Evolutionary conservation across 441 rosid genomes (phyloP).

Genomic region (Brassica balearica): DNA sequence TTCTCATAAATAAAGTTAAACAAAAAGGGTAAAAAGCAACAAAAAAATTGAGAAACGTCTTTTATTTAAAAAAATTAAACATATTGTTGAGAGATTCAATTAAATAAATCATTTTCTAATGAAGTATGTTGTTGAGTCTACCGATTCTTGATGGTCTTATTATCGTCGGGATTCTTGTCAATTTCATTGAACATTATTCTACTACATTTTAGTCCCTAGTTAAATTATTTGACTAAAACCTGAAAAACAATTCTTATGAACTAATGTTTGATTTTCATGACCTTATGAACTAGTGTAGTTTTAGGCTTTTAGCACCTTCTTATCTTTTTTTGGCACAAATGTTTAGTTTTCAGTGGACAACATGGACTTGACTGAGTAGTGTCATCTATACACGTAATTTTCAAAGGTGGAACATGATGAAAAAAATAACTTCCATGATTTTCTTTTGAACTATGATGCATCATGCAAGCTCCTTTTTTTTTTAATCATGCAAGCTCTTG

Average conservation of each 20-base stretch:
- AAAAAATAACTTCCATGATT: background rate
- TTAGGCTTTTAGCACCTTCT: background rate
- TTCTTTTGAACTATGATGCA: background rate
- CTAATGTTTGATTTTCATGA: background rate
- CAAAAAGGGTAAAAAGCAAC: background rate
- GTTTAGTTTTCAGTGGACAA: background rate
- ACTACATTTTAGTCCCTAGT: background rate
- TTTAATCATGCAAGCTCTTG: too few species aligned
- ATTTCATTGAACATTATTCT: background rate
- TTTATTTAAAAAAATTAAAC: background rate
- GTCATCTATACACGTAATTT: background rate
- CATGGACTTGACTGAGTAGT: background rate
- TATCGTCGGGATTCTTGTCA: slow-evolving; percentile 4
- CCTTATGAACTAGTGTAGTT: background rate
- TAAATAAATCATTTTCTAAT: background rate
- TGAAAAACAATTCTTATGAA: background rate
- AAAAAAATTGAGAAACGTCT: background rate
- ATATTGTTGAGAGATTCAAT: background rate
- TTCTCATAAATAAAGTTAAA: background rate
- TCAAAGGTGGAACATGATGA: background rate
- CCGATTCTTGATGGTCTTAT: background rate
- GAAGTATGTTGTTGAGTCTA: background rate
- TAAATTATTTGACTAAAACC: background rate
- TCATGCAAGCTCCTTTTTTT: background rate
- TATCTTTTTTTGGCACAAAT: background rate